Base-by-base conservation (phyloP, 2,329 filamentous ascomycete genomes). In the Didymella pinodella region DNA sequence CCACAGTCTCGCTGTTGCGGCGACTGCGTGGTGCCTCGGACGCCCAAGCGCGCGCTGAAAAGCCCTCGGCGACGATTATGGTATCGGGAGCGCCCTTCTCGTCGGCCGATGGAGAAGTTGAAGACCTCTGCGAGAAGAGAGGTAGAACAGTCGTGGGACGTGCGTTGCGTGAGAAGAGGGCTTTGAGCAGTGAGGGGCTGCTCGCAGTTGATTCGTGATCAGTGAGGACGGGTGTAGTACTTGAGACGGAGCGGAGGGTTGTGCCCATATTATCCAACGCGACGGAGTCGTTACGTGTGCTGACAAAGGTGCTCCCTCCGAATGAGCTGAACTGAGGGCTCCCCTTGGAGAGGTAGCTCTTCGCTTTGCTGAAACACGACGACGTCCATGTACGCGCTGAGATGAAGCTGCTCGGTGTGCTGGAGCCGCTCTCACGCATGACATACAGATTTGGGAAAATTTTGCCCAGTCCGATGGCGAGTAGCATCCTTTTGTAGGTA, bases 361-460 rank as follows among this genome's bases (percentile, higher is more conserved):
- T 72, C 5, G 72, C 71, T 48, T 68, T 74, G 38, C 57, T 67
- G 3, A 68, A 59, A 4, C 63, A 49, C 11, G 38, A 60, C 7
- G 61, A 61, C 0, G 54, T 63, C 68, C 68, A 75, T 0, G 61
- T 52, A 34, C 61, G 58, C 2, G 57, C 59, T 18, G 62, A 64
- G 4, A 63, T 54, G 29, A 68, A 60, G 29, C 57, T 67, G 0
- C 53, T 56, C 1, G 66, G 67, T 16, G 65, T 68, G 8, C 56
- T 57, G 1, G 31, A 44, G 4, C 65, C 55, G 20, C 62, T 69
- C 20, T 66, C 62, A 5, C 57, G 57, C 40, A 55, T 59, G 16
- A 57, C 20, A 51, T 74, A 66, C 16, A 77, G 50, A 5, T 66
- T 68, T 0, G 74, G 73, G 50, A 75, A 76, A 5, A 74, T 25